Percentiles rank a stretch among this genome's conserved stretches.
These are phyloP conservation scores for Macaranga tanarius DNA, from an alignment of 441 rosid species.

Conservation along the genomic window DNA sequence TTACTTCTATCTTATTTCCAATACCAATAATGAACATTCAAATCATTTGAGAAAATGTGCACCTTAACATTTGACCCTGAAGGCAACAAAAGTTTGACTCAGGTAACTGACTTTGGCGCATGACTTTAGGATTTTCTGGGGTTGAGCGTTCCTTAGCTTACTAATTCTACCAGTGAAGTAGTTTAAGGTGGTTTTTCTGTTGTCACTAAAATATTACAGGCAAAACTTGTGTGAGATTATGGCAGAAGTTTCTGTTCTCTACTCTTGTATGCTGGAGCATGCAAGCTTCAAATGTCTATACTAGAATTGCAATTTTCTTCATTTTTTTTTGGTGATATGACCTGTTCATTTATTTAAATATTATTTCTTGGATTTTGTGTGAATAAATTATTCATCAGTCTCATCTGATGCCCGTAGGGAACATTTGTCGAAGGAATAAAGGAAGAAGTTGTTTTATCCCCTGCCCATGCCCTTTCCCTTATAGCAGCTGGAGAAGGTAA, in stretches of 20 bases:
- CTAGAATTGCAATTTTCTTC: slow-evolving; percentile 2
- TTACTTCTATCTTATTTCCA: neutral
- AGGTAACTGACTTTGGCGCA: neutral
- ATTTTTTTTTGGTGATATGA: neutral
- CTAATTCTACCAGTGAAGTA: neutral
- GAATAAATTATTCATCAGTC: slow-evolving; percentile 20
- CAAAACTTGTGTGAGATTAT: neutral
- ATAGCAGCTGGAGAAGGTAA: slow-evolving; percentile 99
- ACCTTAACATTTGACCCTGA: neutral
- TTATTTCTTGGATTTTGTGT: neutral
- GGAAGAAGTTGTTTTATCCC: slow-evolving; percentile 99
- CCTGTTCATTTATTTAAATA: neutral
- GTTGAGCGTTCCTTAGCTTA: neutral
- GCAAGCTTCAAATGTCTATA: neutral
- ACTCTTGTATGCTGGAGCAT: neutral
- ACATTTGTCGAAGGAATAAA: slow-evolving; percentile 97
- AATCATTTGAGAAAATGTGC: neutral
- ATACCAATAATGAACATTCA: neutral
- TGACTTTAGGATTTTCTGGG: neutral
- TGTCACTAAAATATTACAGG: neutral
- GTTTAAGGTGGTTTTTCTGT: neutral
- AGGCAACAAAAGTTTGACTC: neutral
- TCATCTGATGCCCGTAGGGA: slow-evolving; percentile 59
- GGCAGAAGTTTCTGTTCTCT: neutral
- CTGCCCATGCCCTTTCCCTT: slow-evolving; percentile 98